Base-by-base conservation (phyloP, 805 yeast genomes). In the Candida awuae region DNA sequence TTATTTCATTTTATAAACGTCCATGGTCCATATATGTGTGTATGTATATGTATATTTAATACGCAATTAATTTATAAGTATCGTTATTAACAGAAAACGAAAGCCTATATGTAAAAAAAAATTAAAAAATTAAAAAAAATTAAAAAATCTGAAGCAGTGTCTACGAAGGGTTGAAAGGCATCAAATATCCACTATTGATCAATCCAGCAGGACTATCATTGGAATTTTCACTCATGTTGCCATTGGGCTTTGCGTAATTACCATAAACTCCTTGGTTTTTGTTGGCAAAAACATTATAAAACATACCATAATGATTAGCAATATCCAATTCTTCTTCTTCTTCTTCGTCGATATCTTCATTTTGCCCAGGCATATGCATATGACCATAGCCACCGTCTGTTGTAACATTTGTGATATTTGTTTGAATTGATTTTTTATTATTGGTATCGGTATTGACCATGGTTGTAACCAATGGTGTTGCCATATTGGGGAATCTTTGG, bases 251-350 rank as follows among this genome's bases (percentile, higher is more conserved):
- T 13, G 46, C 46, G 17, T 38, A 43, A 9, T 13, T 23, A 19
- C 31, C 25, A 22, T 22, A 29, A 19, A 19, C 30, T 8, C 32
- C 29, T 13, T 36, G 35, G 22, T 32, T 32, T 29, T 48, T 50
- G 32, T 49, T 54, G 3, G 58, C 45, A 26, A 58, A 39, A 13
- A 58, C 56, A 35, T 51, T 56, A 38, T 60, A 58, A 38, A 50
- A 59, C 46, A 59, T 46, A n/a, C 65, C 65, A 40, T 56, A 60
- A 20, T 57, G 58, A 30, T 58, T 54, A 2, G 58, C 64, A 38
- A 55, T 53, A 28, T 45, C 52, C 22, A 52, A 55, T 37, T 48
- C 49, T 9, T 57, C 59, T 15, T 59, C 63, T 23, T 56, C 62
- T 8, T 51, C 61, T n/a, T 56, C 62, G 12, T 51, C 52, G 13